These are phyloP conservation scores for Mycosphaerella sp. DNA, from an alignment of 2,329 filamentous ascomycete genomes.

Conservation along the genomic window DNA sequence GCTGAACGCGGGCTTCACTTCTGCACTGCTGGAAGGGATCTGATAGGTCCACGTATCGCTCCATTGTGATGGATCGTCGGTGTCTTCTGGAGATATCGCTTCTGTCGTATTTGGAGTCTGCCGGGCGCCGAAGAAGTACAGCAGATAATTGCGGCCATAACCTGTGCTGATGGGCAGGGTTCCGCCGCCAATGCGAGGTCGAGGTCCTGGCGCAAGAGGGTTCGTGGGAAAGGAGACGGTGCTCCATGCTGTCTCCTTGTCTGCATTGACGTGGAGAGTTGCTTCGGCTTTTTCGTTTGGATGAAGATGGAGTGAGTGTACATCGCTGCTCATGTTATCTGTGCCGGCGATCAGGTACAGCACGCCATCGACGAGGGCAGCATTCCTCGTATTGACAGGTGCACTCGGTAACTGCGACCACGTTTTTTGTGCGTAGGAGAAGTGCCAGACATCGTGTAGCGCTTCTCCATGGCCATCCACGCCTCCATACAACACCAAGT, in stretches of 20 bases:
- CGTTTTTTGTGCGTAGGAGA: conserved; percentile 21
- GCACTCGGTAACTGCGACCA: conserved; percentile 29
- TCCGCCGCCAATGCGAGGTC: conserved; percentile 35
- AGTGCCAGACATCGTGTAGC: conserved; percentile 31
- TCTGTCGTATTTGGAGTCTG: conserved; percentile 15
- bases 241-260: conserved; percentile 35
- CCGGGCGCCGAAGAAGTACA: conserved; percentile 38
- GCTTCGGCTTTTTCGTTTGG: conserved; percentile 7
- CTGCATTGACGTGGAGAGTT: conserved; percentile 11
- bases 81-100: conserved; percentile 19
- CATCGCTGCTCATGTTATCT: conserved; percentile 29
- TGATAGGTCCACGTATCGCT: conserved; percentile 44
- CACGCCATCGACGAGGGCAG: conserved; percentile 33
- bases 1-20: conserved; percentile 24
- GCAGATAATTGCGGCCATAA: conserved; percentile 41
- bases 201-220: conserved; percentile 39
- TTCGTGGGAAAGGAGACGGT: conserved; percentile 40
- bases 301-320: conserved; percentile 23
- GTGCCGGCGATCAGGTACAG: conserved; percentile 38
- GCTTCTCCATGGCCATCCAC: conserved; percentile 19
- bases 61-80: conserved; percentile 27
- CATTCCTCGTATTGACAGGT: conserved; percentile 31
- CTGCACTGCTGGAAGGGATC: conserved; percentile 34
- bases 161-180: conserved; percentile 40
- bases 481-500: conserved; percentile 29